Conservation (phyloP, 2,329 filamentous ascomycete genomes). For the Pseudogymnoascus sp. region DNA sequence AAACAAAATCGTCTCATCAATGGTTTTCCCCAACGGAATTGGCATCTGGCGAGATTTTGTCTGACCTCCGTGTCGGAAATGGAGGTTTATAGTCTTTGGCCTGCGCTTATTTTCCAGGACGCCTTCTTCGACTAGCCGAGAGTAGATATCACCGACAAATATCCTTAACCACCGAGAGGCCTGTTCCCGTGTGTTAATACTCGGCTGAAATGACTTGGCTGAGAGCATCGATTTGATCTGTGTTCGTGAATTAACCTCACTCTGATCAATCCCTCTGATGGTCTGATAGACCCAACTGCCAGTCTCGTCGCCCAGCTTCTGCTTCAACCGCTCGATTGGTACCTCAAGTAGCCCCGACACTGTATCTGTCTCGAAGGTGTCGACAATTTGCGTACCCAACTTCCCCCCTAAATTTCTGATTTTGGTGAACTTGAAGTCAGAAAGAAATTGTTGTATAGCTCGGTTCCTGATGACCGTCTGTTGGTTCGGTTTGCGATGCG, state of each 20-base stretch:
- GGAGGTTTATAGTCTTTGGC: conserved; percentile 78
- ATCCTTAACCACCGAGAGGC: conserved; percentile 82
- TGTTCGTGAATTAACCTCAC: conserved; percentile 83
- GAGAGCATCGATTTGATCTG: conserved; percentile 97
- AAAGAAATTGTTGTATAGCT: conserved; percentile 72
- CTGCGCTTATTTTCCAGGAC: conserved; percentile 80
- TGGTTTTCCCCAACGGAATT: conserved; percentile 67
- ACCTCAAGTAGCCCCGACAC: conserved; percentile 70
- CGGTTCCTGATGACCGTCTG: conserved; percentile 91
- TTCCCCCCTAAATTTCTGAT: conserved; percentile 95
- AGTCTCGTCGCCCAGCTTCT: conserved; percentile 74
- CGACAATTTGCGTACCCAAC: conserved; percentile 76
- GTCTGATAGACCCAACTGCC: conserved; percentile 79
- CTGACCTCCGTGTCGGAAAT: conserved; percentile 69
- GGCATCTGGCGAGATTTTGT: conserved; percentile 67
- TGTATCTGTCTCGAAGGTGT: conserved; percentile 73
- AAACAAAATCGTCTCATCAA: conserved; percentile 68
- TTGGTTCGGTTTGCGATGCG: conserved; percentile 84
- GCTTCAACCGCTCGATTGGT: conserved; percentile 68
- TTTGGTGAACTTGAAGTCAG: conserved; percentile 85
- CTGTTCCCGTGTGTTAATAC: conserved; percentile 71
- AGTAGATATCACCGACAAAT: conserved; percentile 85
- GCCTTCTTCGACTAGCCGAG: conserved; percentile 83
- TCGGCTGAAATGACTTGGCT: conserved; percentile 87
- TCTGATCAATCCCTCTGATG: conserved; percentile 77